phyloP scores from a whole-genome alignment of 768 basidiomycete species.

The Naganishia friedmannii region DNA sequence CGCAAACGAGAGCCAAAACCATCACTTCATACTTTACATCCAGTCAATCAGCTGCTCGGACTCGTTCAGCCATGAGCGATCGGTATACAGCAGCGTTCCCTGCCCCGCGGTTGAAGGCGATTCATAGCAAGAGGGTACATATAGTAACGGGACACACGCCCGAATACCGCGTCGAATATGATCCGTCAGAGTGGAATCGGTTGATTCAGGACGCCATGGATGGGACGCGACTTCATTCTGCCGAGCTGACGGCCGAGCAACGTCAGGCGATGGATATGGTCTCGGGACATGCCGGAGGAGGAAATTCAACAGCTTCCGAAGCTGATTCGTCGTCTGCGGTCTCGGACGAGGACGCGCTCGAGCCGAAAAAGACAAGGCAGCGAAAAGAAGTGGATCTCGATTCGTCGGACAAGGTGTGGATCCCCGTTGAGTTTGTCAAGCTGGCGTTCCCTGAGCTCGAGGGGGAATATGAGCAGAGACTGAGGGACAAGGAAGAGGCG shows the following conservation, averaged over 20 bases:
- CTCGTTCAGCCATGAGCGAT: conserved; percentile 35
- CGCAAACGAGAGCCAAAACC: conserved; percentile 29
- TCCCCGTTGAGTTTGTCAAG: conserved; percentile 74
- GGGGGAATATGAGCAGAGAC: conserved; percentile 62
- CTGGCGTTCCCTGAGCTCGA: conserved; percentile 67
- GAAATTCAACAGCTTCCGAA: conserved; percentile 43
- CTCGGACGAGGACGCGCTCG: conserved; percentile 53
- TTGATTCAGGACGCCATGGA: conserved; percentile 66
- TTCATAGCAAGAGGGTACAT: conserved; percentile 66
- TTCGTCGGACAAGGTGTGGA: conserved; percentile 68
- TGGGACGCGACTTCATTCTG: conserved; percentile 58
- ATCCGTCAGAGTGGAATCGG: conserved; percentile 65
- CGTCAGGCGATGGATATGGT: conserved; percentile 47
- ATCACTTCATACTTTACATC: conserved; percentile 49
- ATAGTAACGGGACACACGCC: conserved; percentile 66
- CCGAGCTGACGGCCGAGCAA: conserved; percentile 56
- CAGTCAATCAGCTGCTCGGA: conserved; percentile 25
- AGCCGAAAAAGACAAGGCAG: conserved; percentile 42
- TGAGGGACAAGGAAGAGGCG: conserved; percentile 62
- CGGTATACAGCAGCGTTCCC: conserved; percentile 40
- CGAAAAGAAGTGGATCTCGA: conserved; percentile 56
- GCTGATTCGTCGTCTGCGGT: conserved; percentile 52
- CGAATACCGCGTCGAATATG: conserved; percentile 78
- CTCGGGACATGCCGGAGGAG: conserved; percentile 44
- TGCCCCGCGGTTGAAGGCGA: conserved; percentile 58